Conservation (phyloP, 2,329 filamentous ascomycete genomes). For the Fusarium nygamai region DNA sequence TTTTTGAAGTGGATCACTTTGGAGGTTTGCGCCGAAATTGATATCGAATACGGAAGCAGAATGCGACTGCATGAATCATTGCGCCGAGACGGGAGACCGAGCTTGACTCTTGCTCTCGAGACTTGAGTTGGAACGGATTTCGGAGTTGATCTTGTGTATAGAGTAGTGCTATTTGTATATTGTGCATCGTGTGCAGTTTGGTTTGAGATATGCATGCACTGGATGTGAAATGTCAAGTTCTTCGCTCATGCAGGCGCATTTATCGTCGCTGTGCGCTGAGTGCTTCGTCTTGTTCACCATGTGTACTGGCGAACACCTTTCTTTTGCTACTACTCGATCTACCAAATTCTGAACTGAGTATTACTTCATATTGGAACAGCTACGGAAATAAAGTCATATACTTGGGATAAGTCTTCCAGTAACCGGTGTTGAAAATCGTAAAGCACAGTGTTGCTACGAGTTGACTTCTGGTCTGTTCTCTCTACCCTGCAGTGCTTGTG, state of each 20-base stretch:
- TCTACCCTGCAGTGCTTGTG: neutral
- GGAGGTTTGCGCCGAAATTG: neutral
- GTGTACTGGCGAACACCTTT: too few species aligned
- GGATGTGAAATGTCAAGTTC: too few species aligned
- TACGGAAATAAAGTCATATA: neutral
- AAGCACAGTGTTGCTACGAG: too few species aligned
- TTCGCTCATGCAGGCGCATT: neutral
- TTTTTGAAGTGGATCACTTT: neutral
- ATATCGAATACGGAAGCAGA: neutral
- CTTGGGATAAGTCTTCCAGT: too few species aligned
- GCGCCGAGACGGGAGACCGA: neutral
- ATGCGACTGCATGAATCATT: slow-evolving; percentile 23
- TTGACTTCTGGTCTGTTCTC: accelerated
- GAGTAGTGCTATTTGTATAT: accelerated
- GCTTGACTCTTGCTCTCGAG: neutral
- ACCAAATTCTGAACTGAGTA: neutral
- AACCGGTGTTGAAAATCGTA: too few species aligned
- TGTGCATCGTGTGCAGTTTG: neutral
- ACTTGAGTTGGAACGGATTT: neutral
- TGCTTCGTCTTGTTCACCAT: accelerated
- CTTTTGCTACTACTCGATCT: too few species aligned
- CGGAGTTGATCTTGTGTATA: neutral
- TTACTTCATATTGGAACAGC: accelerated
- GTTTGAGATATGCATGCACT: neutral
- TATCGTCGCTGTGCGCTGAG: too few species aligned